phyloP scores from a whole-genome alignment of 108 stramenopile species.

The Nitzschia putrida region DNA sequence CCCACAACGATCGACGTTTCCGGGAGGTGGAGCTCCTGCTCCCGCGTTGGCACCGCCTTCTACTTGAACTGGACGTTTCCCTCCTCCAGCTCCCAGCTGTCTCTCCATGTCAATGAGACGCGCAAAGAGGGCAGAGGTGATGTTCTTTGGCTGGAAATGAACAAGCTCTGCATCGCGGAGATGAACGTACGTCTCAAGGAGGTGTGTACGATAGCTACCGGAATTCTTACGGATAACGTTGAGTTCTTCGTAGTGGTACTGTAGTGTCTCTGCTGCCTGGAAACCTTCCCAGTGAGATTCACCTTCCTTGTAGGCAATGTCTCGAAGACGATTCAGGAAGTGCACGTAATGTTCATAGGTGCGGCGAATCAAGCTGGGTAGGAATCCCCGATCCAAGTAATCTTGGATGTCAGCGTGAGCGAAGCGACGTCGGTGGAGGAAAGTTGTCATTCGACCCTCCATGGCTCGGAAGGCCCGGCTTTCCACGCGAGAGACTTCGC shows the following conservation, averaged over 20 bases:
- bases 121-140: neutral
- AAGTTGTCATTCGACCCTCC: neutral
- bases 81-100: neutral
- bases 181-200: neutral
- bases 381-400: neutral
- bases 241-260: neutral
- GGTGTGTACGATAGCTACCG: neutral
- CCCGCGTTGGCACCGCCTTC: too few species aligned
- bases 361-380: neutral
- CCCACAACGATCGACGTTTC: neutral
- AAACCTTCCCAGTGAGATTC: neutral
- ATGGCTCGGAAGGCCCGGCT: neutral
- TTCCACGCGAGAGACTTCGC: neutral
- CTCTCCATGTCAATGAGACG: neutral
- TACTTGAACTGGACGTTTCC: neutral
- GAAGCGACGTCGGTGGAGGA: neutral
- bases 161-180: neutral
- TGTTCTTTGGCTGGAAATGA: neutral
- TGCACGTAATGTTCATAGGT: neutral
- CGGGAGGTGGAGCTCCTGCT: too few species aligned
- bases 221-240: neutral
- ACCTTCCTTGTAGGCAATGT: neutral
- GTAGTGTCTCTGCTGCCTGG: neutral
- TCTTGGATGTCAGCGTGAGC: neutral
- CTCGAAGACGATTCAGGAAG: neutral